phyloP scores from a whole-genome alignment of 176 grass and related monocot species.

The Oryza punctata region DNA sequence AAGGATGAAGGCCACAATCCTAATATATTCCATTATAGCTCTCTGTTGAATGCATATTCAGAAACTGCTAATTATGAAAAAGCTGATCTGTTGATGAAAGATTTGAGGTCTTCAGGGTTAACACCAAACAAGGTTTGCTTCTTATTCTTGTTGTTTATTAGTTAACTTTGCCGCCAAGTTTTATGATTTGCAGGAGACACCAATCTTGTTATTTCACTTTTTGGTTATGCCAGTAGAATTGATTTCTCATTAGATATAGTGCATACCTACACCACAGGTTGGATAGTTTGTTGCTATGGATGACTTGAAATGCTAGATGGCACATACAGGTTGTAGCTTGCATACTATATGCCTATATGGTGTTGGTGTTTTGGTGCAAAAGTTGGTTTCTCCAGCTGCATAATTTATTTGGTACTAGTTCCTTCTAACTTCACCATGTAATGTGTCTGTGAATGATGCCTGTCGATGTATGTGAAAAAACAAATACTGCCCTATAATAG shows the following conservation, averaged over 20 bases:
- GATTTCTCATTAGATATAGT: constrained; percentile 6
- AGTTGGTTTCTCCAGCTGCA: background rate
- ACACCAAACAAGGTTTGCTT: constrained; percentile 80
- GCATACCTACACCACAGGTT: background rate
- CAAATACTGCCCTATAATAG: background rate
- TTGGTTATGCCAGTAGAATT: constrained; percentile 7
- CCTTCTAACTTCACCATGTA: background rate
- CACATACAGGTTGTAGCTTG: constrained; percentile 3
- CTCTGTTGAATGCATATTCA: constrained; percentile 85
- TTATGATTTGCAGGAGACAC: constrained; percentile 24
- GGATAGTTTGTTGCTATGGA: background rate
- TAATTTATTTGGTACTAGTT: background rate
- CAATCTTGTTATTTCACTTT: background rate
- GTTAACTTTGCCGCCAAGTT: constrained; percentile 1
- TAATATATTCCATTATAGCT: constrained; percentile 97
- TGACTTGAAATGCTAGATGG: background rate
- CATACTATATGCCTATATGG: background rate
- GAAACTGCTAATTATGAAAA: constrained; percentile 69
- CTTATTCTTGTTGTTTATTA: constrained; percentile 35
- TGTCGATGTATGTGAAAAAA: background rate
- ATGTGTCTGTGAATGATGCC: background rate
- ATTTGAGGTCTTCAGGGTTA: constrained; percentile 74
- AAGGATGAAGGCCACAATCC: constrained; percentile 79
- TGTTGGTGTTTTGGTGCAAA: background rate
- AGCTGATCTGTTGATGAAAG: constrained; percentile 79